Evolutionary conservation across 2,329 filamentous ascomycete genomes (phyloP).

Genomic region (Botryotinia globosa): DNA sequence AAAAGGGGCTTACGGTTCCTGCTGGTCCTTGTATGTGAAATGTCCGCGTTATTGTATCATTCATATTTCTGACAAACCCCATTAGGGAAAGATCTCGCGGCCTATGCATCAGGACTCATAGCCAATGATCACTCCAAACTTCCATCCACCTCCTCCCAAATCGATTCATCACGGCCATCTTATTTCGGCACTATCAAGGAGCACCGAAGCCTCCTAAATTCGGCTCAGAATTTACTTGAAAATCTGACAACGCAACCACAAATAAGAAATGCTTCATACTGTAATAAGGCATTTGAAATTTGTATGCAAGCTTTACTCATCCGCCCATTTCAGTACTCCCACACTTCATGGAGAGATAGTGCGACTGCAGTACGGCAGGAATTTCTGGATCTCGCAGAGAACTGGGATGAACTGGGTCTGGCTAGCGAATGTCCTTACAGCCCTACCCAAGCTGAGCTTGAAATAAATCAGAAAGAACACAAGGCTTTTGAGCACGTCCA

Average conservation of each 20-base stretch:
- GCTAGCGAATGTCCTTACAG: not conserved
- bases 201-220: conserved; percentile 35
- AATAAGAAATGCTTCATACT: conserved; percentile 22
- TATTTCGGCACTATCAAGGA: conserved; percentile 21
- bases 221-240: conserved; percentile 34
- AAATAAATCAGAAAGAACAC: conserved; percentile 23
- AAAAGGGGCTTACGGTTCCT: conserved; percentile 15
- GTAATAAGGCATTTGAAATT: not conserved
- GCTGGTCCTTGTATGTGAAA: conserved; percentile 23
- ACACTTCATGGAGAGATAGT: conserved; percentile 44
- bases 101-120: not conserved
- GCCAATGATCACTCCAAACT: conserved; percentile 25
- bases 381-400: not conserved
- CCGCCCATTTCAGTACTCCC: conserved; percentile 42
- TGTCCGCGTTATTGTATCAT: too few relatives aligned
- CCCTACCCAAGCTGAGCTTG: conserved; percentile 26
- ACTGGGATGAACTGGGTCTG: not conserved
- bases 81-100: not conserved
- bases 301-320: conserved; percentile 38
- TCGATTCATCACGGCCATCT: conserved; percentile 19
- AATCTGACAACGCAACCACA: conserved; percentile 32
- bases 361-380: conserved; percentile 38
- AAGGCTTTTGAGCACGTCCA: conserved; percentile 27
- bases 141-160: conserved; percentile 3
- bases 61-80: not conserved